These are phyloP conservation scores for Yarrowia alimentaria DNA, from an alignment of 805 yeast genomes.

Conservation along the genomic window DNA sequence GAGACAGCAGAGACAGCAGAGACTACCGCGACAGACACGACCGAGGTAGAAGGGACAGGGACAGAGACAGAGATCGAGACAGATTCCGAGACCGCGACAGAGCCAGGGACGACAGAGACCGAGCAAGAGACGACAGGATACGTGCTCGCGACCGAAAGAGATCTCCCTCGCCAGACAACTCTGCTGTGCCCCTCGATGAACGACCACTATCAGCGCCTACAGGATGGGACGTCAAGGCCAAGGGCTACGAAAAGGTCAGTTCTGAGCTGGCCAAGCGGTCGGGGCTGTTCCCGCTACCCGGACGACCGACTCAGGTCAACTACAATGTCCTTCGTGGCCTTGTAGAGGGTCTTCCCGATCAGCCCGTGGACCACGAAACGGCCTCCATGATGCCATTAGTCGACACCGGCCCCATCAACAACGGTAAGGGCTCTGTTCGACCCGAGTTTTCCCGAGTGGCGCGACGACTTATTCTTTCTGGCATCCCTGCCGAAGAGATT, in stretches of 20 bases:
- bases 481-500: slow-evolving; percentile 13
- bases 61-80: slow-evolving; percentile 32
- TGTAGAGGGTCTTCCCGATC: slow-evolving; percentile 29
- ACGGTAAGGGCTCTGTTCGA: slow-evolving; percentile 25
- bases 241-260: slow-evolving; percentile 68
- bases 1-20: slow-evolving; percentile 29
- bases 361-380: slow-evolving; percentile 21
- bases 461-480: slow-evolving; percentile 22
- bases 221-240: slow-evolving; percentile 54
- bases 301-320: slow-evolving; percentile 38
- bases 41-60: slow-evolving; percentile 25
- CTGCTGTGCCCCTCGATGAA: slow-evolving; percentile 3
- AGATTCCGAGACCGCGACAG: slow-evolving; percentile 32
- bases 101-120: slow-evolving; percentile 32
- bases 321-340: slow-evolving; percentile 18
- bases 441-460: slow-evolving; percentile 24
- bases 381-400: slow-evolving; percentile 21
- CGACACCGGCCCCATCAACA: slow-evolving; percentile 17
- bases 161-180: slow-evolving; percentile 29
- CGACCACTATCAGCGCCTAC: not conserved
- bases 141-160: slow-evolving; percentile 33
- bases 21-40: slow-evolving; percentile 1
- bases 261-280: slow-evolving; percentile 76
- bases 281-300: slow-evolving; percentile 73
- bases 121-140: slow-evolving; percentile 18